Evolutionary conservation across 768 basidiomycete species (phyloP), one percentile per base, ranked within the genome.

Genomic region (Termitomyces sp.): DNA sequence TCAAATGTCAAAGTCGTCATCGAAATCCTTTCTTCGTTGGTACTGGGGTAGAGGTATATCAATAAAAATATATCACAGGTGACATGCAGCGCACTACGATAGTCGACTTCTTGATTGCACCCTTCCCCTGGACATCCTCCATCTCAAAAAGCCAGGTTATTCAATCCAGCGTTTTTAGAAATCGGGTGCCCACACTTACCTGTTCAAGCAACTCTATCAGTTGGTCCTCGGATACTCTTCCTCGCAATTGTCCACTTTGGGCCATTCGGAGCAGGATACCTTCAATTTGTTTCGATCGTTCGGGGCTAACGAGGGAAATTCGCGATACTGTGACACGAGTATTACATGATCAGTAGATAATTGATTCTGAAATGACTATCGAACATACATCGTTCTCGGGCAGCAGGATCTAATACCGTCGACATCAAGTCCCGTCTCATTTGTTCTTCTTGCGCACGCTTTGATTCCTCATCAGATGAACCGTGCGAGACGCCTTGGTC

Each of bases 161-260:
- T 14, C 64, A 66, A 47, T 31, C 40, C 30, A 64, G 74, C 44
- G 65, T 66, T 56, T 61, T 63, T 62, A 64, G 37, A 14, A 57
- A 42, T 31, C 37, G 38, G 40, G 21, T 43, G 11, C 37, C 5
- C 15, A 40, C 15, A 7, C 71, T n/a, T 59, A 88, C 94, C 81
- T 96, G 91, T 62, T 95, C 89, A 57, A 96, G 78, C 37, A 96
- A 73, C 48, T 85, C 86, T 61, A 97, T 91, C 53, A 97, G 78
- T 67, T 94, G 91, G 47, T 78, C 73, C 67, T 97, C 94, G 30
- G 78, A 82, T 41, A 96, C 86, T 30, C 84, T 76, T 1, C 86
- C 87, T 44, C 87, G 79, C 40, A 96, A 68, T 68, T 94, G 91
- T 7, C 93, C 91, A 1, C 81, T 77, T 71, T 92, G 90, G 8